Evolutionary conservation across 257 asterid genomes (phyloP).

Genomic region (Plectranthus barbatus): DNA sequence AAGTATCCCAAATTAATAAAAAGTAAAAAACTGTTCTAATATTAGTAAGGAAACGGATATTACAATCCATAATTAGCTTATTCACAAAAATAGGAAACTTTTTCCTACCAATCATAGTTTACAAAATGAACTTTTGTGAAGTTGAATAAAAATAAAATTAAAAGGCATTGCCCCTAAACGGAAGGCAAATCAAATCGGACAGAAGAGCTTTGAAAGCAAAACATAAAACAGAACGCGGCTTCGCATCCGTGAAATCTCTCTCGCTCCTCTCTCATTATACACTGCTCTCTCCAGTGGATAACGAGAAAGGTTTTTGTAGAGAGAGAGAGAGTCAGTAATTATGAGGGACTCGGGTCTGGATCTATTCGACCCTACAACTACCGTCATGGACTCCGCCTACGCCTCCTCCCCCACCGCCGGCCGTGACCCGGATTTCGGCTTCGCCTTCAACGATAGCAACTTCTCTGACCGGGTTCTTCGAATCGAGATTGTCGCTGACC

Average conservation of each 20-base stretch:
- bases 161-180: not conserved
- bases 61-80: not conserved
- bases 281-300: slow-evolving; percentile 19
- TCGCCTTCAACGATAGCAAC: slow-evolving; percentile 83
- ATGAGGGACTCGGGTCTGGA: slow-evolving; percentile 77
- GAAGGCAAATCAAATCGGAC: slow-evolving; percentile 14
- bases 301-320: slow-evolving; percentile 11
- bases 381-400: slow-evolving; percentile 53
- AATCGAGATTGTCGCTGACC: slow-evolving; percentile 67
- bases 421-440: slow-evolving; percentile 67
- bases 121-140: not conserved
- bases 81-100: not conserved
- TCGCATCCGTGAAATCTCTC: slow-evolving; percentile 11
- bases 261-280: slow-evolving; percentile 13
- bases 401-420: slow-evolving; percentile 34
- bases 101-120: not conserved
- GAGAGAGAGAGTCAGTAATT: not conserved
- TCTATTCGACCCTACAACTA: slow-evolving; percentile 72
- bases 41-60: not conserved
- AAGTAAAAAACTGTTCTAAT: not conserved
- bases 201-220: slow-evolving; percentile 14
- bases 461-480: slow-evolving; percentile 78
- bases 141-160: not conserved
- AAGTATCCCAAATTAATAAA: not conserved
- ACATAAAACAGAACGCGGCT: slow-evolving; percentile 7